Conservation (phyloP, 2,329 filamentous ascomycete genomes). For the Scedosporium apiospermum region DNA sequence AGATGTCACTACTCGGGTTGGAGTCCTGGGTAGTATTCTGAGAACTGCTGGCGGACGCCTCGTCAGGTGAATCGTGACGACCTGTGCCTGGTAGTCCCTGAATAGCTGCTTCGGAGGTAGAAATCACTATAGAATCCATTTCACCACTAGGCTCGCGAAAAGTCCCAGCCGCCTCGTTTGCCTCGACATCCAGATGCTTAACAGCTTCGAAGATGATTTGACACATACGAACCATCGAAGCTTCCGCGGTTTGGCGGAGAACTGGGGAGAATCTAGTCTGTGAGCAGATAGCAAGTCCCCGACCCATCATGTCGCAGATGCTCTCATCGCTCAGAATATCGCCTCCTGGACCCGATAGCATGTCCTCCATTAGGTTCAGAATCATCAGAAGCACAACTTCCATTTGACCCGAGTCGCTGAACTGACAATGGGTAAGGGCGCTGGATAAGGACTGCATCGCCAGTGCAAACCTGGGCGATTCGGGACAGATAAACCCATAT, state of each 20-base stretch:
- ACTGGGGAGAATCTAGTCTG: conserved; percentile 87
- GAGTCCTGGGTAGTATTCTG: not conserved
- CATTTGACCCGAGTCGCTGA: conserved; percentile 89
- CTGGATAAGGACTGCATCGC: conserved; percentile 93
- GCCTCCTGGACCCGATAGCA: conserved; percentile 89
- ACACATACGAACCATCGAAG: conserved; percentile 98
- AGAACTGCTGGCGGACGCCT: not conserved
- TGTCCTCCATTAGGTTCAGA: conserved; percentile 94
- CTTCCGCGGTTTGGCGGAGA: conserved; percentile 82
- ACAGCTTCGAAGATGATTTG: conserved; percentile 94
- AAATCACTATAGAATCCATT: conserved; percentile 70
- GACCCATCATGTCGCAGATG: conserved; percentile 99
- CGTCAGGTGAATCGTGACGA: not conserved
- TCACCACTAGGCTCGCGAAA: conserved; percentile 60
- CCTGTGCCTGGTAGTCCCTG: not conserved
- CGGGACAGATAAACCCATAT: conserved; percentile 78
- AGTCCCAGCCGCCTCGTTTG: conserved; percentile 54
- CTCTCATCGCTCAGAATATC: conserved; percentile 95
- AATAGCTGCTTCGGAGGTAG: conserved; percentile 45
- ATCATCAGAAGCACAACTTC: conserved; percentile 94
- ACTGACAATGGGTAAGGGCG: conserved; percentile 94
- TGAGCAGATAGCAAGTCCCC: conserved; percentile 92
- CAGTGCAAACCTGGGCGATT: conserved; percentile 77
- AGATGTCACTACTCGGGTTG: not conserved
- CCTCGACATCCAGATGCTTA: conserved; percentile 74